Percentiles rank a stretch among this genome's conserved stretches.
Conservation (phyloP, 805 yeast genomes). For the Ogataea pini region DNA sequence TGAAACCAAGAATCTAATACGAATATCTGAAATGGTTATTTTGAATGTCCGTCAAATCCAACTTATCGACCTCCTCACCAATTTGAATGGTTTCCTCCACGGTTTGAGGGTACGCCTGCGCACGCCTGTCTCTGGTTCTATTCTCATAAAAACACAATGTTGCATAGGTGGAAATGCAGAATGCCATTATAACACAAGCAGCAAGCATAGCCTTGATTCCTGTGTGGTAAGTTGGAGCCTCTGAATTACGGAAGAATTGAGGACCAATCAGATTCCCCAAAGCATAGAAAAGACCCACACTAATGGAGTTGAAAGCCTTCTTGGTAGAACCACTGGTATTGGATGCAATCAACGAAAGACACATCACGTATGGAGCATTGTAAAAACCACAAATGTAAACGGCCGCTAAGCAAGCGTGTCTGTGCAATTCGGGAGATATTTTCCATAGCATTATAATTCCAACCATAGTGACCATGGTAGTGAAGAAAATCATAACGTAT, state of each 20-base stretch:
- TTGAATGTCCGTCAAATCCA: conserved; percentile 59
- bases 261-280: conserved; percentile 65
- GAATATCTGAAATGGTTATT: conserved; percentile 58
- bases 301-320: conserved; percentile 40
- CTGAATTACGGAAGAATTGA: conserved; percentile 53
- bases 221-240: conserved; percentile 54
- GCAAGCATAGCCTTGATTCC: conserved; percentile 52
- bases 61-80: conserved; percentile 22
- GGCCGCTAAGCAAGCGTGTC: conserved; percentile 27
- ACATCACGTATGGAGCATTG: conserved; percentile 23
- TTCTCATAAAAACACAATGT: conserved; percentile 43
- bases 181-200: conserved; percentile 26
- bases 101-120: conserved; percentile 11
- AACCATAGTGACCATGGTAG: conserved; percentile 28
- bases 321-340: conserved; percentile 70
- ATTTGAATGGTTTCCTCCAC: conserved; percentile 17
- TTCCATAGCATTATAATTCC: conserved; percentile 35
- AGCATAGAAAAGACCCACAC: conserved; percentile 50
- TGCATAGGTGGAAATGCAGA: conserved; percentile 23
- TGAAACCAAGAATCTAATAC: too few relatives aligned
- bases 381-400: conserved; percentile 27
- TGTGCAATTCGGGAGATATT: conserved; percentile 16
- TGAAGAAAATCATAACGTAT: conserved; percentile 29
- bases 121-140: conserved; percentile 42
- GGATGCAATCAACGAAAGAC: conserved; percentile 30